Percentiles rank a stretch among this genome's conserved stretches.
These are phyloP conservation scores for Neophaeococcomyces mojaviensis DNA, from an alignment of 2,329 filamentous ascomycete species.

Conservation along the genomic window DNA sequence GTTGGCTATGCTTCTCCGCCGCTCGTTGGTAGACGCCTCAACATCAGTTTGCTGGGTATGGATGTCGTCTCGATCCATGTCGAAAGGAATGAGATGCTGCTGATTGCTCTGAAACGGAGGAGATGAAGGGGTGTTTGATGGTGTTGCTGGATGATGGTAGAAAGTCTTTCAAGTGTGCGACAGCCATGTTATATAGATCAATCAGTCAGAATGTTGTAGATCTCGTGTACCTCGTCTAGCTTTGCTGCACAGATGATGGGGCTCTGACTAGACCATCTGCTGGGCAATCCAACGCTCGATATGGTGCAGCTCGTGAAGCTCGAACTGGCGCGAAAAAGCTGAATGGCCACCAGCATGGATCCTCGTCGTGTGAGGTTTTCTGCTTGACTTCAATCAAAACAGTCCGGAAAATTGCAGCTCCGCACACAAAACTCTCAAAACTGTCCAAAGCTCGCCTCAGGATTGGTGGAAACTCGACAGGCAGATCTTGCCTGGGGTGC, in stretches of 20 bases:
- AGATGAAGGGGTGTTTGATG: neutral
- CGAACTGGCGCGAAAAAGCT: too few species aligned
- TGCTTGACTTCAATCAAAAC: too few species aligned
- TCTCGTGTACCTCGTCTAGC: neutral
- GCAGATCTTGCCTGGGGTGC: too few species aligned
- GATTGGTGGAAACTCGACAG: too few species aligned
- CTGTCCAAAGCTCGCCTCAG: too few species aligned
- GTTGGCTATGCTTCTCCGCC: constrained; percentile 19
- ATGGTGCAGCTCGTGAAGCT: neutral
- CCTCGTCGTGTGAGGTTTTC: too few species aligned
- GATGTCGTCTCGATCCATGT: constrained; percentile 14
- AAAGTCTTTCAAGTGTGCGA: neutral
- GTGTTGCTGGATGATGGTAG: neutral
- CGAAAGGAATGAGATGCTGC: neutral
- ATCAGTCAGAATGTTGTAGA: neutral
- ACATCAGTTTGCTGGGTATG: constrained; percentile 21
- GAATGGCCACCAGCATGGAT: too few species aligned
- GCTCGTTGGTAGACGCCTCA: constrained; percentile 16
- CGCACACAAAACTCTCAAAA: too few species aligned
- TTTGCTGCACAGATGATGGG: neutral
- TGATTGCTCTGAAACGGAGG: neutral
- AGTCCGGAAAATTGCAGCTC: too few species aligned
- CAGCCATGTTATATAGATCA: constrained; percentile 1
- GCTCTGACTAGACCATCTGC: too few species aligned
- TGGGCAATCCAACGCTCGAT: neutral